Evolutionary conservation across 2,329 filamentous ascomycete species (phyloP).

Genomic region (Epicoccum sorghinum): DNA sequence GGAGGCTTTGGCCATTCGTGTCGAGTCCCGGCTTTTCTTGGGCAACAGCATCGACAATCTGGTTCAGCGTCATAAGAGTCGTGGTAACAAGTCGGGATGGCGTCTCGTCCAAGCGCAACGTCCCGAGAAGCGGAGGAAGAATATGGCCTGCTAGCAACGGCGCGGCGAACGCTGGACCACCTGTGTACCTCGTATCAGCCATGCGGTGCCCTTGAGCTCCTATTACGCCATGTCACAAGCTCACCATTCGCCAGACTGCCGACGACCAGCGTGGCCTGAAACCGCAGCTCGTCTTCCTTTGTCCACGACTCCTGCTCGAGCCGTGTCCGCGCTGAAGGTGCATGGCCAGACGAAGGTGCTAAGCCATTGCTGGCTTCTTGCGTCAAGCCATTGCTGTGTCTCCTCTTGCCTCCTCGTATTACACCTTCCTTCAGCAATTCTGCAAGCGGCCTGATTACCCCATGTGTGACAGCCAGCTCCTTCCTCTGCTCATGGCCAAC

Average conservation of each 20-base stretch:
- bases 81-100: conserved; percentile 72
- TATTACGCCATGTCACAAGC: conserved; percentile 23
- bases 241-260: conserved; percentile 84
- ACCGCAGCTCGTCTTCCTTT: conserved; percentile 69
- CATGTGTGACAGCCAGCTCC: conserved; percentile 74
- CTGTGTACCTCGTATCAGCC: conserved; percentile 54
- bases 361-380: conserved; percentile 6
- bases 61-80: conserved; percentile 75
- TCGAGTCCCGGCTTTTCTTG: conserved; percentile 60
- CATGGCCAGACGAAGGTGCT: neutral
- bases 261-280: conserved; percentile 85
- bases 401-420: conserved; percentile 55
- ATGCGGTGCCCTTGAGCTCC: neutral
- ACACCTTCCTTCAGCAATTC: conserved; percentile 55
- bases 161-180: conserved; percentile 77
- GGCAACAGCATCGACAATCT: conserved; percentile 69
- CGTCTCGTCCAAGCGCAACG: conserved; percentile 69
- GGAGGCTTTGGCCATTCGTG: conserved; percentile 54
- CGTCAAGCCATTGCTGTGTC: conserved; percentile 47
- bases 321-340: neutral
- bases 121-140: conserved; percentile 72
- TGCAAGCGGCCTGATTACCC: conserved; percentile 69
- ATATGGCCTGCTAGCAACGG: conserved; percentile 73
- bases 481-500: conserved; percentile 89
- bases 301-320: conserved; percentile 49